A percentile compares a stretch with the other conserved stretches of the same genome.
These are phyloP conservation scores for Aspergillus homomorphus DNA, from an alignment of 495 filamentous ascomycete genomes.

Conservation along the genomic window DNA sequence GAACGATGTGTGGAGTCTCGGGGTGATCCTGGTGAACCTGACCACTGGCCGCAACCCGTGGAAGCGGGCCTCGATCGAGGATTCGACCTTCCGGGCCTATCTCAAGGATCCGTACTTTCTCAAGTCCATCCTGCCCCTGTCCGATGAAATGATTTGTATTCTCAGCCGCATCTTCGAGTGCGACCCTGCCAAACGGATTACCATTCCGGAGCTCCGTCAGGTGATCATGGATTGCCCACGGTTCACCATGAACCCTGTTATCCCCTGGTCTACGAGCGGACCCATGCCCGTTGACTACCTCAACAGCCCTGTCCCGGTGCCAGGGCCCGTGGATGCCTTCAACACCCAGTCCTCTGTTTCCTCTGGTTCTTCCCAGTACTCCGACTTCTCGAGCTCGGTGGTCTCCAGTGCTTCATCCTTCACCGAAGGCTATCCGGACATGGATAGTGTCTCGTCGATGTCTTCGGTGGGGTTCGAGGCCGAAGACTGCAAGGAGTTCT, in stretches of 20 bases:
- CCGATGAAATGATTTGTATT: slow-evolving; percentile 84
- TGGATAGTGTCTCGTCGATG: slow-evolving; percentile 36
- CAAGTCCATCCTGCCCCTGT: slow-evolving; percentile 87
- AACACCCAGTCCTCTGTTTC: slow-evolving; percentile 41
- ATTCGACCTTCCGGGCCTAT: slow-evolving; percentile 94
- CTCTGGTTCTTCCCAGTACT: slow-evolving; percentile 42
- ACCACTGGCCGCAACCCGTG: slow-evolving; percentile 98
- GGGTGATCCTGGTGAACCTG: slow-evolving; percentile 95
- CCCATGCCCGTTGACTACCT: slow-evolving; percentile 29
- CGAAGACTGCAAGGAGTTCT: slow-evolving; percentile 35
- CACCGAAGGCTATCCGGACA: slow-evolving; percentile 43
- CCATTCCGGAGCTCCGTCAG: slow-evolving; percentile 74
- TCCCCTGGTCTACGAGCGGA: slow-evolving; percentile 29
- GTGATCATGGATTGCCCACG: slow-evolving; percentile 72
- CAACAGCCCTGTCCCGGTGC: slow-evolving; percentile 26
- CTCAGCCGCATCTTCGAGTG: slow-evolving; percentile 85
- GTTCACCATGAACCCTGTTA: slow-evolving; percentile 58
- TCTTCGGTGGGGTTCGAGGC: slow-evolving; percentile 36
- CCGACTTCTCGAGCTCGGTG: slow-evolving; percentile 40
- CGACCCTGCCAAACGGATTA: slow-evolving; percentile 81
- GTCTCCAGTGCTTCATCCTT: slow-evolving; percentile 42
- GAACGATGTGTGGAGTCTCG: slow-evolving; percentile 97
- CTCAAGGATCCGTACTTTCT: slow-evolving; percentile 83
- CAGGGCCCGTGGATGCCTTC: slow-evolving; percentile 30
- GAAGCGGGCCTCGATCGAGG: slow-evolving; percentile 90